Evolutionary conservation across 176 grass and related monocot genomes (phyloP), one percentile per base, ranked within the genome.

Genomic region (Phoenix roebelenii): DNA sequence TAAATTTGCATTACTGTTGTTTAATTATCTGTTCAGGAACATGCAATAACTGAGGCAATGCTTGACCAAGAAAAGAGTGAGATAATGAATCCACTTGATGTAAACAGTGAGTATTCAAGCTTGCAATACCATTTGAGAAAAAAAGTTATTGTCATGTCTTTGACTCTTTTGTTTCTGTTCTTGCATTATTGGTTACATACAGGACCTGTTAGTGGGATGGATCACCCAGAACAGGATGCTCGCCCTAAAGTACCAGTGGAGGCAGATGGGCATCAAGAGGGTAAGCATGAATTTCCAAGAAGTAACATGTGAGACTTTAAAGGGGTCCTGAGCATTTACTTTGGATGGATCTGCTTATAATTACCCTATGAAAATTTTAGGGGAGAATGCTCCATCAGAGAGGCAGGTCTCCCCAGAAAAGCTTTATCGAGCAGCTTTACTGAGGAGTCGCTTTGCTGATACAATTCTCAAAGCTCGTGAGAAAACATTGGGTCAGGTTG

Each of bases 381-480:
- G 74, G 67, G 85, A 80, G 51, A 82, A 76, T 82, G 54, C 66
- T 71, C 62, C 70, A 56, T 81, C 74, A 65, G 82, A 95, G 64
- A 86, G 87, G 69, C 73, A 82, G 56, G 84, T 74, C 57, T 80
- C 78, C 55, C 73, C 85, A 77, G 89, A 59, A 60, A 90, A 90
- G 76, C 68, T 85, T 52, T 85, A 93, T 76, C 72, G 94, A 74
- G 88, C 82, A 17, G 94, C 94, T 61, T 50, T 93, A 66, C 61
- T 98, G 76, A 82, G 22, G 80, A 67, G 64, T 26, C 94, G 94
- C 60, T 98, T 98, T 83, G 94, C 84, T 55, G 94, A 98, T 80
- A 98, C 94, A 18, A 98, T 98, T 86, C 77, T 98, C 49, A 98
- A 98, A 77, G 94, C 94, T 71, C 94, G 71, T 58, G 94, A 98